Base-by-base conservation (phyloP, 352 stramenopile genomes). In the Thraustotheca clavata region DNA sequence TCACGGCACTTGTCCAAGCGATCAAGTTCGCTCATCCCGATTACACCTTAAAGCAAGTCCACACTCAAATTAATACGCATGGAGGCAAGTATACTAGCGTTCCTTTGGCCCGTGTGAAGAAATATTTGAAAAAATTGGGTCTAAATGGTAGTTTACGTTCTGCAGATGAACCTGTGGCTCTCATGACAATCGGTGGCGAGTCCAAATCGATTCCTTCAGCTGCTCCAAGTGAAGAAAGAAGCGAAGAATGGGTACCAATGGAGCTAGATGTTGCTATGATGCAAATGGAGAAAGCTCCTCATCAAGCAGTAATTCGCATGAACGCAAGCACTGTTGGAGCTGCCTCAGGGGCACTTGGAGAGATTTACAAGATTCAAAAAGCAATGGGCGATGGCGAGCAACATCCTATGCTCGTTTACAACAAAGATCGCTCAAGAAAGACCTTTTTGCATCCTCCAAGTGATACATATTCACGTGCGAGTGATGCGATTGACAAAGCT, bases 341-440 rank as follows among this genome's bases (percentile, higher is more conserved):
- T 12, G 77, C 83, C 36, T 67, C 83, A n/a, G 83, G 82, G 22
- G 79, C 76, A 9, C 73, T 91, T 47, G 84, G 84, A 29, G 85
- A 94, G 73, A 91, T 94, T 74, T 94, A 94, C 76, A 94, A 94
- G 76, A 91, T 94, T 70, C 85, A 94, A 46, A 84, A 92, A 57
- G 85, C 85, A 14, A 72, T 91, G 69, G 67, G 72, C 1, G 72
- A 86, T 57, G 80, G 77, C 4, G 62, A 76, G 41, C 80, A 82
- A 24, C 73, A 88, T 62, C 83, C 85, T 24, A 94, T 94, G 85
- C 77, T 94, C 43, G 82, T 94, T 54, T 94, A 94, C 73, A 94
- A 94, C 73, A 94, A 92, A 73, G 72, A 79, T 47, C 81, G 85
- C 38, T 77, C 80, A 47, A 83, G 85, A 59, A 94, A 92, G 77